Evolutionary conservation across 495 filamentous ascomycete genomes (phyloP), one percentile per base, ranked within the genome.

Genomic region (Penicillium paxilli): DNA sequence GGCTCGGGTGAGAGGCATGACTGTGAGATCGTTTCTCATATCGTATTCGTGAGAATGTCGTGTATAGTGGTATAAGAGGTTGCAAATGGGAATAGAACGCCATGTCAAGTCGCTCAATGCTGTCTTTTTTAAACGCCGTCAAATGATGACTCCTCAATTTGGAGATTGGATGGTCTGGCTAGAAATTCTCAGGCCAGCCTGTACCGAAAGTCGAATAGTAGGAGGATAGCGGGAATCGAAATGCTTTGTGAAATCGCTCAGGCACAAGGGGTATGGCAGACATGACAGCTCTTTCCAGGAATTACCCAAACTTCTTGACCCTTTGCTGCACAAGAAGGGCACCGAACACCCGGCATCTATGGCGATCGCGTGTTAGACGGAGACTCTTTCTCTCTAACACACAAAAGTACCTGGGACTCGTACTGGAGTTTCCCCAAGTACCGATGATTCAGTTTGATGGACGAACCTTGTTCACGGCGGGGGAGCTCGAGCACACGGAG

Each of bases 311-410:
- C 68, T 52, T 78, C 76, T 41, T 70, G 61, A 3, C 77, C 77
- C 23, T 69, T 37, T 0, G 54, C 49, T 16, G 57, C 49, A 54
- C 77, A 80, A n/a, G 54, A 74, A 17, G 72, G 76, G 57, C 77
- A 80, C 14, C 73, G 68, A n/a, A 76, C 70, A 48, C 77, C 77
- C 14, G 76, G 74, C 77, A 80, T 80, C 76, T 80, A 41, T 5
- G n/a, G n/a, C n/a, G 11, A 7, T 7, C 11, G 25, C 5, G 30
- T 28, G 44, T 58, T 44, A 55, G 44, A 16, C 10, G 53, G n/a
- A n/a, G n/a, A n/a, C n/a, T n/a, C n/a, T 20, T 23, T 16, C 24
- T 22, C 6, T n/a, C n/a, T n/a, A n/a, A n/a, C n/a, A n/a, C n/a
- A 14, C 51, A 9, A 49, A 38, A 26, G 38, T 48, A 44, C 22